Base-by-base conservation (phyloP, 306 rosid species). In the Crotalaria pallida region DNA sequence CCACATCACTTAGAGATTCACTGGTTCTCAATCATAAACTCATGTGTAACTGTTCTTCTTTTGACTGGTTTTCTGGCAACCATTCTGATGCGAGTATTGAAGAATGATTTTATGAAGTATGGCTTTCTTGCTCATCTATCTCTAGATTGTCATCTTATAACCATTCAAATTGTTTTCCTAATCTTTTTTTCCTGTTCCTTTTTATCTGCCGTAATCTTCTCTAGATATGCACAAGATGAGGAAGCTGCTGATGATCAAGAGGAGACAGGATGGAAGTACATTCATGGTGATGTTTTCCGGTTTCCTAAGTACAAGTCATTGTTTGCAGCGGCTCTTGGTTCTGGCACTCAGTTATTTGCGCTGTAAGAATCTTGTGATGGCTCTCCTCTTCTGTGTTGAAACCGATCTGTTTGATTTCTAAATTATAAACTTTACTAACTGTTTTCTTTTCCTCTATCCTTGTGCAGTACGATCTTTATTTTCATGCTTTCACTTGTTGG, bases 161-260 rank as follows among this genome's bases (percentile, higher is more conserved):
- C 63, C 11, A 45, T 7, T 26, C 18, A 60, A 33, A 21, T 22
- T 31, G 36, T 26, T 51, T 16, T 66, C 18, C 45, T 51, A 12
- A 36, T 47, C 10, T 43, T 36, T 55, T 4, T 21, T 51, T 63
- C 19, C 24, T 66, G 73, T 47, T 51, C 60, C 67, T 5, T 69
- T 15, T 24, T 62, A 16, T 78, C 51, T 58, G 24, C 19, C 49
- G 36, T 41, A 33, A 33, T 69, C 48, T 68, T 51, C 57, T 58
- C 29, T 66, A 90, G 98, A 86, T 90, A 93, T 71, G 98, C 96
- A 8, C 97, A 93, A 86, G 98, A 93, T 71, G 98, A 93, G 80
- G 98, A 90, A 85, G 93, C 96, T 61, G 97, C 91, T 50, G 97
- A 93, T 85, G 98, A 93, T 74, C 98, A 93, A 76, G 98, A 93